Evolutionary conservation across 768 basidiomycete genomes (phyloP).

Genomic region (Naganishia onofrii): DNA sequence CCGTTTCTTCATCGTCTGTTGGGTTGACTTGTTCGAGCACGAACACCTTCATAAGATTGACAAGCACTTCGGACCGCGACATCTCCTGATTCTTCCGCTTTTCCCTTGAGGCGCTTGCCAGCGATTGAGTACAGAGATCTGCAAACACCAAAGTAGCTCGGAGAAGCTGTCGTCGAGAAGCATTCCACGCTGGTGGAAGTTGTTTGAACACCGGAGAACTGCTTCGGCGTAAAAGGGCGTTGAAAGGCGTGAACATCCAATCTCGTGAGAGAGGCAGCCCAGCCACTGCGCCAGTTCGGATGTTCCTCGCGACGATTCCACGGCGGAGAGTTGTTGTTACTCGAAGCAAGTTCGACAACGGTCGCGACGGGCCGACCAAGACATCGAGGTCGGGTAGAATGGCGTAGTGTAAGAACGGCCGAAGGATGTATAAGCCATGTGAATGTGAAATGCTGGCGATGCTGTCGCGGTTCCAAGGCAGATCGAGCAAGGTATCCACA

Average conservation of each 20-base stretch:
- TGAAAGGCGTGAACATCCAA: conserved; percentile 69
- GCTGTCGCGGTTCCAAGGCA: not conserved
- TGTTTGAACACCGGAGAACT: conserved; percentile 67
- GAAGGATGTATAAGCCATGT: conserved; percentile 46
- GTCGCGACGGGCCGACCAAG: conserved; percentile 37
- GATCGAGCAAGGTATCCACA: conserved; percentile 40
- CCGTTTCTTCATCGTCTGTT: conserved; percentile 42
- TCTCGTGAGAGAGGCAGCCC: conserved; percentile 57
- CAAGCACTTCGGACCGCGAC: conserved; percentile 59
- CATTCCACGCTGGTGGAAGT: conserved; percentile 70
- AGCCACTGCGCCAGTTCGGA: conserved; percentile 55
- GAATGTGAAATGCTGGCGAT: conserved; percentile 34
- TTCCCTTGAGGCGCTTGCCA: conserved; percentile 50
- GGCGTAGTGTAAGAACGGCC: conserved; percentile 49
- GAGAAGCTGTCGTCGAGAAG: conserved; percentile 73
- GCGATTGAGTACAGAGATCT: conserved; percentile 51
- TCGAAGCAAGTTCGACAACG: conserved; percentile 52
- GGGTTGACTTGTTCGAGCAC: conserved; percentile 68
- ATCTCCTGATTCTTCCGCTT: not conserved
- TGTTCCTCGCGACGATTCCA: conserved; percentile 50
- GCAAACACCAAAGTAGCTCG: conserved; percentile 68
- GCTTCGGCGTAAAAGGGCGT: conserved; percentile 76
- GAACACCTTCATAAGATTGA: conserved; percentile 86
- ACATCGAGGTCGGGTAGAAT: conserved; percentile 41
- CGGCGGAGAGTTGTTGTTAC: conserved; percentile 59